A percentile compares a stretch with the other conserved stretches of the same genome.
Conservation (phyloP, 78 protist genomes). For the Emiliania huxleyi region DNA sequence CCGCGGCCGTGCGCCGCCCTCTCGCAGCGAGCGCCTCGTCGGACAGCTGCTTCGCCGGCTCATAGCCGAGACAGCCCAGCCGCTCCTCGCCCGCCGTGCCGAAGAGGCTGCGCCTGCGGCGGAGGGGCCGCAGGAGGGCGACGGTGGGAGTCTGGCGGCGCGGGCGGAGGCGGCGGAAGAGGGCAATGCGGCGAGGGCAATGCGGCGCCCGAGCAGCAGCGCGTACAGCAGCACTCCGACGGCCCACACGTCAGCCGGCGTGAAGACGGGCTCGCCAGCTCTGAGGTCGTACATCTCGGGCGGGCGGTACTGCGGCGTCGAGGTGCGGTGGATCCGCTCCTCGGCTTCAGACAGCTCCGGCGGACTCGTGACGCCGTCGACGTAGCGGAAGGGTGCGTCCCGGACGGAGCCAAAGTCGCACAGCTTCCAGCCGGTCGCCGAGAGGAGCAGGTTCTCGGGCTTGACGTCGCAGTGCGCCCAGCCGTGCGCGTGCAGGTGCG, state of each 20-base stretch:
- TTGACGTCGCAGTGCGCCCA: slow-evolving; percentile 50
- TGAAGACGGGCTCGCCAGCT: neutral
- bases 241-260: neutral
- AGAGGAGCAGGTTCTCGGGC: slow-evolving; percentile 36
- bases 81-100: neutral
- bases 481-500: slow-evolving; percentile 34
- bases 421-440: neutral
- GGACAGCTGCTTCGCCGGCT: too few relatives aligned
- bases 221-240: neutral
- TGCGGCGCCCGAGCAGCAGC: neutral
- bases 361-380: neutral
- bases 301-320: slow-evolving; percentile 45
- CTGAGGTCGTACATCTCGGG: slow-evolving; percentile 28
- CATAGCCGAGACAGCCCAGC: neutral
- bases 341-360: neutral
- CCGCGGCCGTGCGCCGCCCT: too few relatives aligned
- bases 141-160: too few relatives aligned
- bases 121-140: too few relatives aligned
- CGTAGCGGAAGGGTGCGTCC: neutral
- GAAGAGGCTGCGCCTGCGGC: neutral
- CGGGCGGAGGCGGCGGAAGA: too few relatives aligned
- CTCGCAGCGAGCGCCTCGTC: too few relatives aligned
- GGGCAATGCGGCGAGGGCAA: too few relatives aligned
- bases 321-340: slow-evolving; percentile 13
- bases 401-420: slow-evolving; percentile 30